Percentiles rank a stretch among this genome's conserved stretches.
These are phyloP conservation scores for Helianthus annuus DNA, from an alignment of 129 eudicot species.

Conservation along the genomic window HanXRQr2.0-SUNRISE NC_035440.2:2514151-2514650, in stretches of 20 bases:
- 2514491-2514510: slow-evolving; percentile 3
- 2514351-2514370: slow-evolving; percentile 35
- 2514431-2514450: slow-evolving; percentile 15
- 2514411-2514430: slow-evolving; percentile 23
- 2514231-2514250: slow-evolving; percentile 17
- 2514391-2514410: slow-evolving; percentile 16
- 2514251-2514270: slow-evolving; percentile 16
- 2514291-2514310: slow-evolving; percentile 4
- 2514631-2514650: slow-evolving; percentile 51
- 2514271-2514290: slow-evolving; percentile 19
- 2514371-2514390: slow-evolving; percentile 14
- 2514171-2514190: slow-evolving; percentile 9
- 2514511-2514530: slow-evolving; percentile 32
- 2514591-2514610: slow-evolving; percentile 38
- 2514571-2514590: slow-evolving; percentile 48
- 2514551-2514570: slow-evolving; percentile 35
- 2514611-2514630: slow-evolving; percentile 34
- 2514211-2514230: slow-evolving; percentile 34
- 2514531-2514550: slow-evolving; percentile 30
- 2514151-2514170: slow-evolving; percentile 1
- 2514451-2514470: slow-evolving; percentile 14
- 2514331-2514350: slow-evolving; percentile 15
- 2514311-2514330: slow-evolving; percentile 20
- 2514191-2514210: slow-evolving; percentile 17
- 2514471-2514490: slow-evolving; percentile 1